A percentile compares a stretch with the other conserved stretches of the same genome.
These are phyloP conservation scores for Rhodamnia argentea DNA, from an alignment of 345 rosid genomes.

Conservation along the genomic window DNA sequence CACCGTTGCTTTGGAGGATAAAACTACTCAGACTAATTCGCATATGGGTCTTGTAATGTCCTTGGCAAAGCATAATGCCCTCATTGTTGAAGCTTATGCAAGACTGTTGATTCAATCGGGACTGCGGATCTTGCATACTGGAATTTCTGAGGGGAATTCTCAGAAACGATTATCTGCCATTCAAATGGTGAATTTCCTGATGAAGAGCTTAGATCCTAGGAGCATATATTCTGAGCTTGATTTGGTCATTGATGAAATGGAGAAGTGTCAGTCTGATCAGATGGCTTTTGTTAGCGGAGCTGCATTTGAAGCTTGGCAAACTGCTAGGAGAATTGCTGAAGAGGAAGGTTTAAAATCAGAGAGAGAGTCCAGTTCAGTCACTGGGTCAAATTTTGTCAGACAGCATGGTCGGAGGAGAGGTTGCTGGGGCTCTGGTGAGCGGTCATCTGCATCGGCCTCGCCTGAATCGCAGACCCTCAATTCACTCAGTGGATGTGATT, in stretches of 20 bases:
- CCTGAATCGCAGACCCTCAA: conserved; percentile 73
- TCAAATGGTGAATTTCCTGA: conserved; percentile 82
- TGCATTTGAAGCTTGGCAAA: conserved; percentile 81
- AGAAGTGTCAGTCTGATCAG: conserved; percentile 65
- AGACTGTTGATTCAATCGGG: conserved; percentile 76
- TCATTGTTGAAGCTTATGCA: conserved; percentile 87
- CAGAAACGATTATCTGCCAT: conserved; percentile 72
- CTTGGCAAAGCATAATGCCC: conserved; percentile 73
- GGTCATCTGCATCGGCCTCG: conserved; percentile 40
- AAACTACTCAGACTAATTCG: conserved; percentile 53
- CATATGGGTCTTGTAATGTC: conserved; percentile 79
- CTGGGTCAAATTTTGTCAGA: conserved; percentile 31
- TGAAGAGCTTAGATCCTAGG: conserved; percentile 74
- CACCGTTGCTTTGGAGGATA: conserved; percentile 67
- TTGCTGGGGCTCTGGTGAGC: conserved; percentile 4
- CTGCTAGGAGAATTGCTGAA: conserved; percentile 51
- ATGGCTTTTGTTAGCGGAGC: conserved; percentile 85
- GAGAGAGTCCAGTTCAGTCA: conserved; percentile 46
- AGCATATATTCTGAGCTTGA: conserved; percentile 72
- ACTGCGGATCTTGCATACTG: conserved; percentile 42
- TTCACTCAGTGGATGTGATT: conserved; percentile 38
- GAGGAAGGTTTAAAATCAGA: conserved; percentile 50
- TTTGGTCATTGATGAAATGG: conserved; percentile 64
- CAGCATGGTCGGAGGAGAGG: conserved; percentile 16
- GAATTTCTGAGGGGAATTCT: conserved; percentile 55